These are phyloP conservation scores for Colletotrichum nymphaeae DNA, from an alignment of 2,329 filamentous ascomycete species.

Conservation along the genomic window DNA sequence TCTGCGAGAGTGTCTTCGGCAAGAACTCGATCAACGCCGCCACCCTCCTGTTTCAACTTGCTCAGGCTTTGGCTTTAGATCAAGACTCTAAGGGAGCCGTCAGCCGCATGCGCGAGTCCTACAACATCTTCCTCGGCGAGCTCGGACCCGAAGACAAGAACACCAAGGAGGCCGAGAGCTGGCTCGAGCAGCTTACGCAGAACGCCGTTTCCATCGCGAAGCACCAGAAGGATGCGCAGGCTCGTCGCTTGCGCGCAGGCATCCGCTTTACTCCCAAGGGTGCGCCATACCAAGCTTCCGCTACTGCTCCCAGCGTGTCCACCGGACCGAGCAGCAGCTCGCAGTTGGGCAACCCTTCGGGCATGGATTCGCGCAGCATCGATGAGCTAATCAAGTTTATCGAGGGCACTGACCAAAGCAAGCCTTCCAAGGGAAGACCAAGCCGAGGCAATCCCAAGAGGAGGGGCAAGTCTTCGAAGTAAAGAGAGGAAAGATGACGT, in stretches of 20 bases:
- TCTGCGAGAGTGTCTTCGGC: slow-evolving; percentile 92
- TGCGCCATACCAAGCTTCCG: slow-evolving; percentile 65
- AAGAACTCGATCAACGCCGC: slow-evolving; percentile 92
- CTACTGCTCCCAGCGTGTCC: slow-evolving; percentile 42
- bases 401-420: slow-evolving; percentile 75
- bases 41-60: slow-evolving; percentile 95
- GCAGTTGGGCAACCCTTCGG: slow-evolving; percentile 41
- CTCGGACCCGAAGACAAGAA: slow-evolving; percentile 94
- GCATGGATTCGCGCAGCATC: slow-evolving; percentile 83
- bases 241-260: slow-evolving; percentile 75
- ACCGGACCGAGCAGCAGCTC: slow-evolving; percentile 28
- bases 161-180: slow-evolving; percentile 96
- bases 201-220: slow-evolving; percentile 96
- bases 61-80: slow-evolving; percentile 94
- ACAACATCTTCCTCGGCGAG: slow-evolving; percentile 91
- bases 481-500: neutral
- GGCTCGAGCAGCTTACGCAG: slow-evolving; percentile 95
- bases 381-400: slow-evolving; percentile 96
- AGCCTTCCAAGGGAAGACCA: slow-evolving; percentile 65
- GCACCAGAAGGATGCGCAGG: slow-evolving; percentile 88
- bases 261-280: slow-evolving; percentile 76
- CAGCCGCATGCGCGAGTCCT: slow-evolving; percentile 93
- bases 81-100: slow-evolving; percentile 94
- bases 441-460: slow-evolving; percentile 67
- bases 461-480: slow-evolving; percentile 48